Conservation (phyloP, 176 grass and related monocot species). For the Aegilops tauschii region DNA sequence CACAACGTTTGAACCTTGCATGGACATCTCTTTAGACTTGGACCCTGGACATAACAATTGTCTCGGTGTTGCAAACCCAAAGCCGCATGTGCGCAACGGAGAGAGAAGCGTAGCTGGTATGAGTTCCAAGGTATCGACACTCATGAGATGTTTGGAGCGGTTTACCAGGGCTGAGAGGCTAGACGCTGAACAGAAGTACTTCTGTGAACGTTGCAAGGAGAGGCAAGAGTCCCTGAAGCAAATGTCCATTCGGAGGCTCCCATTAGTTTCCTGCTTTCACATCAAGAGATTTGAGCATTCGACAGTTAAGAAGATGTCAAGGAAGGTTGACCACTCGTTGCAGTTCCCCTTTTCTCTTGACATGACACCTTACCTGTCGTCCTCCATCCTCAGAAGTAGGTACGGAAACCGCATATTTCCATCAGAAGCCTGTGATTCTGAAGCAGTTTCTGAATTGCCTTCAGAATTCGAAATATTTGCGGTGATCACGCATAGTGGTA, state of each 20-base stretch:
- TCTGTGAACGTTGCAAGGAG: constrained; percentile 86
- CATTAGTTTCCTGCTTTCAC: constrained; percentile 89
- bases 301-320: constrained; percentile 68
- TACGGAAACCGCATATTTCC: constrained; percentile 86
- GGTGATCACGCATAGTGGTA: constrained; percentile 80
- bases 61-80: constrained; percentile 36
- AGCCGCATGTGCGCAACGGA: constrained; percentile 49
- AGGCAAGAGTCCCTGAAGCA: constrained; percentile 96
- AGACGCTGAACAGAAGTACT: constrained; percentile 91
- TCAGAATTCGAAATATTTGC: constrained; percentile 95
- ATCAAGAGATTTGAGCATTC: constrained; percentile 97
- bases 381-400: constrained; percentile 80
- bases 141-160: constrained; percentile 89
- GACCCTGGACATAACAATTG: constrained; percentile 42
- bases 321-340: constrained; percentile 85
- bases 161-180: constrained; percentile 96
- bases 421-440: constrained; percentile 57
- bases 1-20: constrained; percentile 95
- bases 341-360: constrained; percentile 95
- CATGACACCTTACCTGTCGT: constrained; percentile 86
- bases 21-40: constrained; percentile 90
- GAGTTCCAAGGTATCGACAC: constrained; percentile 54
- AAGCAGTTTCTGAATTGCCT: constrained; percentile 49
- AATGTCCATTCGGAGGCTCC: constrained; percentile 97
- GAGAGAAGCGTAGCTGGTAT: constrained; percentile 33